Evolutionary conservation across 1,139 yeast species (phyloP), one percentile per base, ranked within the genome.

Genomic region (Debaryomycetaceae sp.): DNA sequence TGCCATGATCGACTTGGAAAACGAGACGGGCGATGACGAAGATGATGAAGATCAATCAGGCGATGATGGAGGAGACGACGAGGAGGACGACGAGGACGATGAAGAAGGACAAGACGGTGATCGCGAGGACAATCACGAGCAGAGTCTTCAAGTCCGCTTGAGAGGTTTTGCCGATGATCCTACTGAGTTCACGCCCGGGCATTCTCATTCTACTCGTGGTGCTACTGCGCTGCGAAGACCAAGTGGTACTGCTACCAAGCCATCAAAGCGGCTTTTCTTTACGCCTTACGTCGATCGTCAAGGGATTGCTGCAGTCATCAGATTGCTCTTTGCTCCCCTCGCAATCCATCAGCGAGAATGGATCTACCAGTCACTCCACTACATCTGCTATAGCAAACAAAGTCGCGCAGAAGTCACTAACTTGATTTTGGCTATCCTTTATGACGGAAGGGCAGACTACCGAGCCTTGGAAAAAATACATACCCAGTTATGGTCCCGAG

Each of bases 381-480:
- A 71, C 35, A 51, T 86, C 35, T 81, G 94, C 45, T 68, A 73
- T 36, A 83, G 78, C 51, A 80, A 81, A 46, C 92, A 79, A 38
- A 80, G 83, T 8, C 58, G 96, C 30, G 58, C 72, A 14, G 96
- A 87, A 38, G 69, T 85, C n/a, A 62, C 86, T 49, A 75, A 79
- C 26, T 56, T 79, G 32, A 50, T 86, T 30, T 51, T 86, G 27
- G 73, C 78, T 19, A 68, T 86, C 26, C 55, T 87, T 25, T 77
- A 77, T 37, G 95, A 86, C 39, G 93, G 92, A 6, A 61, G 80
- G 11, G 49, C 53, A 2, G 79, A 73, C 39, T 77, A 74, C 30
- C 65, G 63, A 16, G 55, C 83, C 1, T 51, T 83, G 30, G 90
- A 80, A 39, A 70, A 62, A 38, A 68, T 78, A n/a, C 86, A 75